Conservation (phyloP, 1,284 basidiomycete genomes). For the Sporisorium iseilematis-ciliati region DNA sequence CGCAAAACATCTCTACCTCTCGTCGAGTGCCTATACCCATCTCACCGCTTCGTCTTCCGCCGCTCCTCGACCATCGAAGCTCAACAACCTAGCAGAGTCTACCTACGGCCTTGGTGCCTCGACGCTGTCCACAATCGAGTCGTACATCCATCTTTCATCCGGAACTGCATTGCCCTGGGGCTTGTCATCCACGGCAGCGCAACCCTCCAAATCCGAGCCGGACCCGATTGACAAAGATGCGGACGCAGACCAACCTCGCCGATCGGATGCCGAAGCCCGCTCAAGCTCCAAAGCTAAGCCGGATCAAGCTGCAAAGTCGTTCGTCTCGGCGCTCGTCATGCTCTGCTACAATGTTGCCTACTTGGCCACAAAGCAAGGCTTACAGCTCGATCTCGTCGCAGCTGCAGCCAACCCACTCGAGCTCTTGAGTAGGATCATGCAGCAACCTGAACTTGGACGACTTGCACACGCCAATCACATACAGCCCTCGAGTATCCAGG, state of each 20-base stretch:
- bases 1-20: slow-evolving; percentile 51
- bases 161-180: slow-evolving; percentile 44
- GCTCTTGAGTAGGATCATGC: slow-evolving; percentile 32
- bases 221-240: background rate
- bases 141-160: slow-evolving; percentile 52
- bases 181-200: slow-evolving; percentile 14
- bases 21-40: slow-evolving; percentile 40
- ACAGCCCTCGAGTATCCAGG: slow-evolving; percentile 21
- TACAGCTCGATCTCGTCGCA: slow-evolving; percentile 53
- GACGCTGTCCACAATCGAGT: slow-evolving; percentile 54
- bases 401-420: slow-evolving; percentile 55
- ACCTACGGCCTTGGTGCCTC: slow-evolving; percentile 55
- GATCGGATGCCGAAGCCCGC: slow-evolving; percentile 4
- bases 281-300: slow-evolving; percentile 28
- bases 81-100: slow-evolving; percentile 49
- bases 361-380: slow-evolving; percentile 52
- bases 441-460: slow-evolving; percentile 36
- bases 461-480: slow-evolving; percentile 41
- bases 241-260: background rate
- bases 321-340: slow-evolving; percentile 56
- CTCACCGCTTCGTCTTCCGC: slow-evolving; percentile 23
- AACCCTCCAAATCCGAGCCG: slow-evolving; percentile 1
- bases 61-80: slow-evolving; percentile 17
- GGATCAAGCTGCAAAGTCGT: slow-evolving; percentile 49
- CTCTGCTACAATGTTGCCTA: slow-evolving; percentile 58